Evolutionary conservation across 345 rosid genomes (phyloP).

Genomic region (thale cress (Arabidopsis thaliana)): DNA sequence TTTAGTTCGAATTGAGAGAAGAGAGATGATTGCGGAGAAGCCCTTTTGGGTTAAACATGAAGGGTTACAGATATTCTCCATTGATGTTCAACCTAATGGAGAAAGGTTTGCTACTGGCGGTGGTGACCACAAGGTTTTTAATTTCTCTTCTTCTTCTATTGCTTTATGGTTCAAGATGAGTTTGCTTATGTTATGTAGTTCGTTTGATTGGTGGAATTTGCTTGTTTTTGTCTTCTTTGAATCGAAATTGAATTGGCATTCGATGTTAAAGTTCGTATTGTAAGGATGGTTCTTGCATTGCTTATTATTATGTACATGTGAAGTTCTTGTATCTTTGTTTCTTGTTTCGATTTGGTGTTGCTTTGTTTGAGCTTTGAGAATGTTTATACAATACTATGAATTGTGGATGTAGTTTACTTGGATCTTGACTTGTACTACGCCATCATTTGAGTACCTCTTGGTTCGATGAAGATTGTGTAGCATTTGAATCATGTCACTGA

Average conservation of each 20-base stretch:
- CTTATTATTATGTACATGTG: background rate
- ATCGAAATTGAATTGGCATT: background rate
- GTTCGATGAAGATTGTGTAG: background rate
- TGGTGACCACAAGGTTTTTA: conserved; percentile 92
- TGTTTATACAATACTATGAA: background rate
- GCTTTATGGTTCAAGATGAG: background rate
- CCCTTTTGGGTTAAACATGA: conserved; percentile 96
- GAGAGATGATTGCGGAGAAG: conserved; percentile 91
- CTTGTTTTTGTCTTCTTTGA: background rate
- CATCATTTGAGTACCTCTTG: conserved; percentile 12
- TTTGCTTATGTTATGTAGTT: conserved; percentile 5
- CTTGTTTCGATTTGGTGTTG: background rate
- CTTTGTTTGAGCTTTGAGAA: conserved; percentile 1
- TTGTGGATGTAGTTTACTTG: background rate
- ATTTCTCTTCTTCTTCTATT: background rate
- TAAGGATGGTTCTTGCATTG: background rate
- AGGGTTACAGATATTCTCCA: conserved; percentile 96
- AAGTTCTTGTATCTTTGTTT: conserved; percentile 7
- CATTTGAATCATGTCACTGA: conserved; percentile 4
- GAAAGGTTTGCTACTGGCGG: conserved; percentile 98
- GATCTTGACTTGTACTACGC: background rate
- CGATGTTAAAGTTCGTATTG: background rate
- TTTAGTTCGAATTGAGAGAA: conserved; percentile 18
- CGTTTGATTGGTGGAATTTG: background rate
- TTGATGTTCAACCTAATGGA: conserved; percentile 97